Evolutionary conservation across 177 flowering plant species (phyloP).

Genomic region (Vitis hybrid): DNA sequence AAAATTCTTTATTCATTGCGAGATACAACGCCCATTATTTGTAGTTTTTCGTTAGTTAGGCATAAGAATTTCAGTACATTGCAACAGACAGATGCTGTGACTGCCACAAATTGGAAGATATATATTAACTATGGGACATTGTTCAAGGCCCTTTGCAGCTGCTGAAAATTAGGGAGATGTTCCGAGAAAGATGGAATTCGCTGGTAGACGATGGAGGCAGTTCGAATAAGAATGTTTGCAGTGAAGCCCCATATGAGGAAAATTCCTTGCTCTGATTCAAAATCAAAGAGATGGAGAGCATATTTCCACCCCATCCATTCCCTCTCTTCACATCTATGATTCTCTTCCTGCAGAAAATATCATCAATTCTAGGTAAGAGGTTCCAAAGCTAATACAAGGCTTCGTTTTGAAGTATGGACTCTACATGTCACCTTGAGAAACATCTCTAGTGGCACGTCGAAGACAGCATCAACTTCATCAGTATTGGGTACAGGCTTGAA

Average conservation of each 20-base stretch:
- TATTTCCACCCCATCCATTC: slow-evolving; percentile 46
- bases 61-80: too few species aligned
- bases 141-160: slow-evolving; percentile 17
- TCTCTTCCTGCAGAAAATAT: slow-evolving; percentile 28
- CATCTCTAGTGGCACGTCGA: slow-evolving; percentile 48
- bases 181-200: slow-evolving; percentile 11
- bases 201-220: slow-evolving; percentile 30
- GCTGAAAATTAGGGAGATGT: slow-evolving; percentile 27
- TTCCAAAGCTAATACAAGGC: too few species aligned
- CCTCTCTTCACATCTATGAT: slow-evolving; percentile 33
- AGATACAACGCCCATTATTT: too few species aligned
- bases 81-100: too few species aligned
- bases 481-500: slow-evolving; percentile 41
- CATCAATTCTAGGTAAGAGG: too few species aligned
- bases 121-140: background rate
- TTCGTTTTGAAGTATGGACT: too few species aligned
- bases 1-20: too few species aligned
- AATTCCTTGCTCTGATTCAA: slow-evolving; percentile 18
- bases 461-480: slow-evolving; percentile 49
- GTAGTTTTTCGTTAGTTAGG: too few species aligned
- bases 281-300: slow-evolving; percentile 34
- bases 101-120: background rate
- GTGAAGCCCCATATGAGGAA: slow-evolving; percentile 40
- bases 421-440: slow-evolving; percentile 41
- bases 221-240: slow-evolving; percentile 34